Evolutionary conservation across 2,329 filamentous ascomycete genomes (phyloP), one percentile per base, ranked within the genome.

Genomic region (Trichoderma koningiopsis): DNA sequence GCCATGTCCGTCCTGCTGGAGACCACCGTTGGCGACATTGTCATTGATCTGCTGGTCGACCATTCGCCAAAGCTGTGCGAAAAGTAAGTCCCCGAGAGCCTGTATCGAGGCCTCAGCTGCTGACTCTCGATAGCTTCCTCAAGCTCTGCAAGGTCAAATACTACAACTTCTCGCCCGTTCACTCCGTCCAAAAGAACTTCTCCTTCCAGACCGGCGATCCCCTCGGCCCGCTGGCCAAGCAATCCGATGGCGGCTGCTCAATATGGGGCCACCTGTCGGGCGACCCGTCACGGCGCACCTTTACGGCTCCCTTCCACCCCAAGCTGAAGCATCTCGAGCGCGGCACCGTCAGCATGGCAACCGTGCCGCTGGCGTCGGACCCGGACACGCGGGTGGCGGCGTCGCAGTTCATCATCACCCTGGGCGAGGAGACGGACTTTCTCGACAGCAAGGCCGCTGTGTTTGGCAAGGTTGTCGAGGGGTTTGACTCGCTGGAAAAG

Each of bases 101-200:
- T 22, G 16, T 2, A 43, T n/a, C 40, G 7, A 27, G 27, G 27
- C 16, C 40, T 13, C 40, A 11, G 6, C 19, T 79, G 71, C 76
- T 77, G 59, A 77, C 60, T 13, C 6, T 13, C 1, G 71, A 83
- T 80, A 96, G 93, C 86, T 98, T 99, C 80, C 85, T 99, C 69
- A 98, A 99, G 86, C 92, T 99, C 75, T 97, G 96, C 88, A 98
- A 98, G 83, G 85, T 94, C 81, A 99, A 97, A 84, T 99, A 98
- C 83, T 99, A 97, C 89, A 98, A 98, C 84, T 98, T 96, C 80
- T 90, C 94, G 6, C 96, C 95, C 31, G 84, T 98, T 67, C 93
- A 97, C 82, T 94, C 91, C 73, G 88, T 99, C 47, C 96, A 97
- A 78, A 96, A 95, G 79, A 90, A 93, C 81, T 98, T 97, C 81